Conservation (phyloP, 225 moss, liverwort and hornwort species). For the Anthoceros angustus region DNA sequence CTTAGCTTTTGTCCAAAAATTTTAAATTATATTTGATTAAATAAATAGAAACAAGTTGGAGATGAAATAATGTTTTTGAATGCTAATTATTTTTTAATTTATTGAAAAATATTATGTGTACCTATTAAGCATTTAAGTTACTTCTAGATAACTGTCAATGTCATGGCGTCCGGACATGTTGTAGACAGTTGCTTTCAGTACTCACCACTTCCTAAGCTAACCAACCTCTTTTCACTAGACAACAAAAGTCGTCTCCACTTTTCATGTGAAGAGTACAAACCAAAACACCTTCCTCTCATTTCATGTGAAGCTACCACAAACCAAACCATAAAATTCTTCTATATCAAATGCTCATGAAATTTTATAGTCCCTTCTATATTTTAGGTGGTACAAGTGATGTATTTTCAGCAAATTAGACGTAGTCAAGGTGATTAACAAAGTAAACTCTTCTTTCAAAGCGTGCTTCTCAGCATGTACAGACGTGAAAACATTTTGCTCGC, state of each 20-base stretch:
- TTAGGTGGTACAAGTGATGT: too few species aligned
- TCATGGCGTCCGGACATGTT: too few species aligned
- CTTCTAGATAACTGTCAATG: too few species aligned
- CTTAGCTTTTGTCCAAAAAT: too few species aligned
- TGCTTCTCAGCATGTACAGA: not conserved
- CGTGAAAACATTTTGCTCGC: not conserved
- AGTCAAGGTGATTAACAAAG: not conserved
- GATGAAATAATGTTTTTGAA: too few species aligned
- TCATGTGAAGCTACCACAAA: not conserved
- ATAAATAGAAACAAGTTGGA: too few species aligned
- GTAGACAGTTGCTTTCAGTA: not conserved
- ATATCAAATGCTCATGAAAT: not conserved
- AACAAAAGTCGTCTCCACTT: not conserved
- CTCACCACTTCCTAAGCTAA: not conserved
- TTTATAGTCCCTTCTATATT: not conserved
- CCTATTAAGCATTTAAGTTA: too few species aligned
- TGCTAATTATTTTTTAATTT: too few species aligned
- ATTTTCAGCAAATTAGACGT: too few species aligned
- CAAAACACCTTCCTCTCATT: not conserved
- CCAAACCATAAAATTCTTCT: not conserved
- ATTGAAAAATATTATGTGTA: too few species aligned
- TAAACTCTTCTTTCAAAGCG: not conserved
- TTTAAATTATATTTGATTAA: too few species aligned
- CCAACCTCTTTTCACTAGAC: not conserved
- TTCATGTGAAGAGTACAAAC: slow-evolving; percentile 1